Base-by-base conservation (phyloP, 2,329 filamentous ascomycete species). In the Colletotrichum salicis region DNA sequence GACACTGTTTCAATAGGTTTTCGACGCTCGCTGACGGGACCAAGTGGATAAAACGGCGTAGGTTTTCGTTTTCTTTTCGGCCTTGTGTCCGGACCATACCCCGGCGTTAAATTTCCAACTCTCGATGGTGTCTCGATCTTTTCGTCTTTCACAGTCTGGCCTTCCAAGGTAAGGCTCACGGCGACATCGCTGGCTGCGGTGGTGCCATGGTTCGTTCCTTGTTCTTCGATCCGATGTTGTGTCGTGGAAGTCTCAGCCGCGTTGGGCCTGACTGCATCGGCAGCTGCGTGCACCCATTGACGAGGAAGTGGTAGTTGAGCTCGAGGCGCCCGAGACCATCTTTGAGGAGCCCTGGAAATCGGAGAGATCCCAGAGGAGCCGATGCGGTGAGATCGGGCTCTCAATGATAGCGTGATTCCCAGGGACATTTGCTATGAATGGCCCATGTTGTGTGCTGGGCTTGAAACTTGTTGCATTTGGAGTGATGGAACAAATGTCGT, bases 391-490 rank as follows among this genome's bases (percentile, higher is more conserved):
- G 78, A 77, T 78, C 80, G 79, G 77, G 79, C 80, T 80, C 83
- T 82, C 83, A 82, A 84, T 79, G 80, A 72, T 77, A 80, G 79
- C 75, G 80, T 81, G 82, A 84, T 81, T 80, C 83, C 83, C 79
- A 83, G 79, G 79, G 80, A 84, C 84, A 86, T 86, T 82, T 76
- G 78, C 82, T 81, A 85, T 84, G 76, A 79, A 69, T 67, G 76
- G 77, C 70, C 74, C 83, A 86, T 85, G 60, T 73, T 80, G 72
- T 45, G 35, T 64, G 57, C 52, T 37, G 68, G 68, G 68, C 71
- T 67, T 5, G 57, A 58, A 60, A 57, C 55, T 70, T 48, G 24
- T 70, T 55, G 31, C 55, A 37, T 72, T 56, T 37, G 55, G 24
- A 12, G 10, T 58, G 6, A n/a, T 54, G 45, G 12, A 15, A 55